These are phyloP conservation scores for Podospora pseudopauciseta DNA, from an alignment of 495 filamentous ascomycete genomes.

Conservation along the genomic window DNA sequence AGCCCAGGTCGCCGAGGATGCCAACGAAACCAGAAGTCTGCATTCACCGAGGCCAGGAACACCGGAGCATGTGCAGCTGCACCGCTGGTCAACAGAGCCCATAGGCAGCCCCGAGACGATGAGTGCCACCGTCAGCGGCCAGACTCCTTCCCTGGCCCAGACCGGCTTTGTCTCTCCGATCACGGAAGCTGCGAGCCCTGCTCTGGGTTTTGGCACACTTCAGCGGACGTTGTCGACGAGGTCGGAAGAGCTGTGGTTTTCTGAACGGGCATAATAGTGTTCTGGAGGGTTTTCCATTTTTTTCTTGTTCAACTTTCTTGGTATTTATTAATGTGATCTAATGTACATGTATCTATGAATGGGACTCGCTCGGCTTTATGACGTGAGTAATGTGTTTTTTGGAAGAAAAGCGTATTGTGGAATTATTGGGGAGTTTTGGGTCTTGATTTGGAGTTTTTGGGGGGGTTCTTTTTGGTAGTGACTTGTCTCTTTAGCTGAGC, in stretches of 20 bases:
- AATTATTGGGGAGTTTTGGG: neutral
- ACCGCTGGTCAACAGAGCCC: conserved; percentile 13
- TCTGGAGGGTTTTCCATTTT: neutral
- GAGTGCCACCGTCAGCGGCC: neutral
- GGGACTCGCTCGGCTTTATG: neutral
- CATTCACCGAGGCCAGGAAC: conserved; percentile 2
- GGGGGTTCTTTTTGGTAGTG: neutral
- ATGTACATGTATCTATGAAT: neutral
- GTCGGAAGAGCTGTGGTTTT: conserved; percentile 32
- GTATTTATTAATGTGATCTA: neutral
- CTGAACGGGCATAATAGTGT: neutral
- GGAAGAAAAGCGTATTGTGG: neutral
- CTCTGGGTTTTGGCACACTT: conserved; percentile 12
- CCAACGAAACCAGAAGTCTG: neutral
- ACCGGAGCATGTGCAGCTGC: neutral
- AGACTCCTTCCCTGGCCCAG: neutral
- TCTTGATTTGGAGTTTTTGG: neutral
- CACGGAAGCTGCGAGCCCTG: conserved; percentile 21
- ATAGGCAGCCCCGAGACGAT: neutral
- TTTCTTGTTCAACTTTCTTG: neutral
- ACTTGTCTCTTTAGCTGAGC: neutral
- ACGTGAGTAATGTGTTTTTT: neutral
- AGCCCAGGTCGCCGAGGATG: conserved; percentile 18
- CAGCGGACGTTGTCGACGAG: conserved; percentile 29
- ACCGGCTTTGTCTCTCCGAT: conserved; percentile 22